phyloP scores from a whole-genome alignment of 352 stramenopile species.

The Phytopythium kandeliae region DNA sequence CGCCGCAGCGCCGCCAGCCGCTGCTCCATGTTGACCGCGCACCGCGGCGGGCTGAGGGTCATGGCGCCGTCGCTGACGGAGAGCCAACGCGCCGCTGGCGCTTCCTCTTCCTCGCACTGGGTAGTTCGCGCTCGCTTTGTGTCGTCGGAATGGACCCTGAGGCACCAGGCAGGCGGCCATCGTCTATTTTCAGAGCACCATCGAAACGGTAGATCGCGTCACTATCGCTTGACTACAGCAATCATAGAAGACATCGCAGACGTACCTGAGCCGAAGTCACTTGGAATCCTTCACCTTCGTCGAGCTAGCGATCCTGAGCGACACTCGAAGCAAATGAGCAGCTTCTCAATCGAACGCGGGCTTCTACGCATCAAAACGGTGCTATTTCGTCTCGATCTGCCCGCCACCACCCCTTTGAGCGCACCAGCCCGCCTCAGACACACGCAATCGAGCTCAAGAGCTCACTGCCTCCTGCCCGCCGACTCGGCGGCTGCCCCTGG shows the following conservation, averaged over 20 bases:
- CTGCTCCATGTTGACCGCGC: constrained; percentile 84
- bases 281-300: too few species aligned
- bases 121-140: too few species aligned
- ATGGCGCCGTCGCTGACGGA: constrained; percentile 18
- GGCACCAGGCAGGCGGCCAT: background rate
- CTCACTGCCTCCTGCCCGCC: constrained; percentile 1
- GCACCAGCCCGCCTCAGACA: background rate
- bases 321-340: background rate
- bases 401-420: background rate
- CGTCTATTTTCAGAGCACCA: background rate
- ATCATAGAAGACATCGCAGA: background rate
- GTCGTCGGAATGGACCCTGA: too few species aligned
- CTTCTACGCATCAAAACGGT: background rate
- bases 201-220: constrained; percentile 3
- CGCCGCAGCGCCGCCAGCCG: constrained; percentile 64
- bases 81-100: too few species aligned
- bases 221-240: background rate
- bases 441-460: background rate
- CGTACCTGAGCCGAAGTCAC: background rate
- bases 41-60: constrained; percentile 76
- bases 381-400: background rate
- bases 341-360: background rate
- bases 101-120: background rate
- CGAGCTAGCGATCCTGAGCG: background rate
- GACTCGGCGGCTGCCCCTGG: constrained; percentile 10